Evolutionary conservation across 768 basidiomycete genomes (phyloP), one percentile per base, ranked within the genome.

Genomic region (Asterophora lycoperdoides): DNA sequence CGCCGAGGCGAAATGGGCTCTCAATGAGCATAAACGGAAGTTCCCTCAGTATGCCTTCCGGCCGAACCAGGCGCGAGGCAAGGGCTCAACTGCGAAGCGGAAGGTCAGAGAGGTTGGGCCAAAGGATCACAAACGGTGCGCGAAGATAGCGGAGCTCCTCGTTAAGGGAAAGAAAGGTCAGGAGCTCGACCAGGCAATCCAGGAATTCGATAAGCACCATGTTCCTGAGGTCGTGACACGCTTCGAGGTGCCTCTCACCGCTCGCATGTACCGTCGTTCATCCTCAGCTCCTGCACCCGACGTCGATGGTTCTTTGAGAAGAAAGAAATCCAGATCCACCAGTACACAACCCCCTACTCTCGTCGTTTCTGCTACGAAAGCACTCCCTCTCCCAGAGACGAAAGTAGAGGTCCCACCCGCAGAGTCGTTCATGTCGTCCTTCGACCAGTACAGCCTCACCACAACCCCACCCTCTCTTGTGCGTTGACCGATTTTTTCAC

Each of bases 11-110:
- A 83, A 83, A 70, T 70, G 73, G 35, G 84, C 84, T 0, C 77
- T 80, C 41, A 84, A 81, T 40, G 87, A 87, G 56, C 87, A 89
- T 64, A 83, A 80, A 66, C 80, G 78, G 57, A 79, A 77, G 65
- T 89, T 79, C 68, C 87, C 89, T 17, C 73, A 83, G 64, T 90
- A 90, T 58, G 75, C 84, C 2, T 90, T 89, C 67, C 71, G 79
- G 18, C 87, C 87, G 1, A 66, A 77, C 14, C 83, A 85, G 58
- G 60, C 68, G 41, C 70, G 70, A 51, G 58, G 66, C 23, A 77
- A 72, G 56, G 73, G 68, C 36, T 63, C 62, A 26, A 56, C 62
- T 1, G 73, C 71, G 64, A 84, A 79, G 56, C 72, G 79, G 44
- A 80, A 78, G 59, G 75, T 81, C 43, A 68, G 82, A 48, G 83